These are phyloP conservation scores for Takashimella koratensis DNA, from an alignment of 1,284 basidiomycete species.

Conservation along the genomic window DNA sequence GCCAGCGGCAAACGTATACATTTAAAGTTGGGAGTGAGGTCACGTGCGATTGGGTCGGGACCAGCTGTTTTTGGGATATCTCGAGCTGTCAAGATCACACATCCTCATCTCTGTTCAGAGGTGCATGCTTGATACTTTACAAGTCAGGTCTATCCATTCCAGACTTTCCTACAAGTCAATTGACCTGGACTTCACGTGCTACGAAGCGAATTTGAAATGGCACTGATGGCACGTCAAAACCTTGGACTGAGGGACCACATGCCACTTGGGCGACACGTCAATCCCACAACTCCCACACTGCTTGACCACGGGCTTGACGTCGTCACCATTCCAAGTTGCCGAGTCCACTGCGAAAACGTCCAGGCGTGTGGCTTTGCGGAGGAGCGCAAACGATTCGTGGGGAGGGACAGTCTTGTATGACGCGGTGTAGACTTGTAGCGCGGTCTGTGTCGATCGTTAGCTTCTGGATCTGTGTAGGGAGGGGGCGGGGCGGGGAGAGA, in stretches of 20 bases:
- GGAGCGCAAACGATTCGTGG: constrained; percentile 66
- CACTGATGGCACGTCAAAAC: constrained; percentile 20
- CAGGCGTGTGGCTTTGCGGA: constrained; percentile 78
- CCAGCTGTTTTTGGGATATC: too few relatives aligned
- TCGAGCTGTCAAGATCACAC: too few relatives aligned
- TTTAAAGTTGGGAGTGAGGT: too few relatives aligned
- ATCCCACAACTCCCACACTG: constrained; percentile 33
- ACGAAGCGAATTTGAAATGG: constrained; percentile 5
- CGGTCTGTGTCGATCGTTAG: constrained; percentile 65
- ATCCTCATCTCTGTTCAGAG: too few relatives aligned
- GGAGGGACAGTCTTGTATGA: constrained; percentile 72
- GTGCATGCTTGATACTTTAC: too few relatives aligned
- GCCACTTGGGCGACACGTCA: constrained; percentile 43
- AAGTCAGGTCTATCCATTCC: too few relatives aligned
- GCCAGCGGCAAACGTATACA: too few relatives aligned
- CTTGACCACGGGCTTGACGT: background rate
- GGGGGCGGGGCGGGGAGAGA: too few relatives aligned
- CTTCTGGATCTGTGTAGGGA: too few relatives aligned
- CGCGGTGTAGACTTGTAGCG: constrained; percentile 76
- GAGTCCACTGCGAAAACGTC: constrained; percentile 55
- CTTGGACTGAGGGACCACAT: constrained; percentile 7
- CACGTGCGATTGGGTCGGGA: too few relatives aligned
- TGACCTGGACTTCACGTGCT: too few relatives aligned
- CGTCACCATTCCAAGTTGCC: background rate
- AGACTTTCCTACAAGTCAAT: too few relatives aligned